These are phyloP conservation scores for Epipyxis sp. DNA, from an alignment of 108 stramenopile genomes.

Conservation along the genomic window DNA sequence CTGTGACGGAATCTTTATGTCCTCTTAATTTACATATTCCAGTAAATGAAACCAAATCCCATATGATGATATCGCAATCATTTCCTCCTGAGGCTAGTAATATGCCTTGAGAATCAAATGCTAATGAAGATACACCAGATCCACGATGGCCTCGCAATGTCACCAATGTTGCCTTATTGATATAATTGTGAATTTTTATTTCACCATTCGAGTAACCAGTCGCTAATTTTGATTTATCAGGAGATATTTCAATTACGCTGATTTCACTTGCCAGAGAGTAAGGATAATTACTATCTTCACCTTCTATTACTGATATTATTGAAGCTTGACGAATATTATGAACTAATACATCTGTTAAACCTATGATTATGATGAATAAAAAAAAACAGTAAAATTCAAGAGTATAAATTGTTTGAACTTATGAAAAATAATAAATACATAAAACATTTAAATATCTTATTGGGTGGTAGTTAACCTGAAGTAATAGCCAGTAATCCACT, in stretches of 20 bases:
- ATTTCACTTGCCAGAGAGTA: slow-evolving; percentile 1
- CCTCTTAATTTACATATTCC: slow-evolving; percentile 85
- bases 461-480: no score
- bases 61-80: slow-evolving; percentile 83
- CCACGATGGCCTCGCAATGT: slow-evolving; percentile 43
- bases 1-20: slow-evolving; percentile 83
- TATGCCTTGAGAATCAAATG: slow-evolving; percentile 57
- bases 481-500: no score
- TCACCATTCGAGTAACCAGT: neutral
- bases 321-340: neutral
- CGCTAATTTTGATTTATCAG: neutral
- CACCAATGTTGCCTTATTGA: neutral
- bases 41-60: slow-evolving; percentile 88
- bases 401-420: no score
- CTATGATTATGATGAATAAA: no score
- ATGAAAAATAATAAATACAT: no score
- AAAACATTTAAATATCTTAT: no score
- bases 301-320: neutral
- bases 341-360: neutral
- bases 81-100: slow-evolving; percentile 53
- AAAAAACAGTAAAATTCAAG: no score
- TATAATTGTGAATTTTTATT: neutral
- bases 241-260: neutral
- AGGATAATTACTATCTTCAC: slow-evolving; percentile 8
- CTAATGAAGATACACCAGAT: slow-evolving; percentile 40